Percentiles rank a stretch among this genome's conserved stretches.
These are phyloP conservation scores for Penicillium paradoxum DNA, from an alignment of 495 filamentous ascomycete species.

Conservation along the genomic window DNA sequence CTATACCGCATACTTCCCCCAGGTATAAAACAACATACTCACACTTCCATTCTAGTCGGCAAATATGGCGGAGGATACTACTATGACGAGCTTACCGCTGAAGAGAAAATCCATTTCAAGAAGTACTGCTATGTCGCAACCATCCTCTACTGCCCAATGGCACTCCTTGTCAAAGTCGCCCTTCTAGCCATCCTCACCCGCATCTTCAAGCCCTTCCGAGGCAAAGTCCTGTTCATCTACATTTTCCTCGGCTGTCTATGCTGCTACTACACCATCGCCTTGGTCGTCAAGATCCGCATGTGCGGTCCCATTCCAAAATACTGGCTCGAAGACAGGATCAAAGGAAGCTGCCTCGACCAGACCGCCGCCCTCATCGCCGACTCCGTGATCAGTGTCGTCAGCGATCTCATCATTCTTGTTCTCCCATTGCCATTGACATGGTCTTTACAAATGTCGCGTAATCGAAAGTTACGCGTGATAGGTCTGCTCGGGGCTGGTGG, in stretches of 20 bases:
- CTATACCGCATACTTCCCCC: not conserved
- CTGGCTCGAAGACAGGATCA: conserved; percentile 16
- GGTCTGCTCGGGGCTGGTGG: conserved; percentile 44
- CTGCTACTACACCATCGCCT: conserved; percentile 31
- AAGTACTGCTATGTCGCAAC: conserved; percentile 42
- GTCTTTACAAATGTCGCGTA: conserved; percentile 44
- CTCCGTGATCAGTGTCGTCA: conserved; percentile 43
- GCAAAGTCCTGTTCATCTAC: conserved; percentile 39
- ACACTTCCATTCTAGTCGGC: conserved; percentile 22
- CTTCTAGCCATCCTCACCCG: conserved; percentile 46
- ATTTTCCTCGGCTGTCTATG: conserved; percentile 40
- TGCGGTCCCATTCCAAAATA: conserved; percentile 19
- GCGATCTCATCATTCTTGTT: conserved; percentile 43
- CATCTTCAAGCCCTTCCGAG: conserved; percentile 41
- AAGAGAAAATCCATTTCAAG: conserved; percentile 23
- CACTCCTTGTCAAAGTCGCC: conserved; percentile 42
- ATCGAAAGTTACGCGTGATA: conserved; percentile 42
- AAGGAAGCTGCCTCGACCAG: conserved; percentile 37
- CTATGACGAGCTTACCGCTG: conserved; percentile 19
- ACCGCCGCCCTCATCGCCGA: conserved; percentile 42
- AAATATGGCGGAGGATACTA: conserved; percentile 37
- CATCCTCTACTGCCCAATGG: conserved; percentile 47
- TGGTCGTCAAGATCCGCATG: conserved; percentile 26
- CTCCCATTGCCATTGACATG: conserved; percentile 45
- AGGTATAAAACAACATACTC: not conserved